Conservation (phyloP, 257 asterid genomes). For the Solanum paucissectum region DNA sequence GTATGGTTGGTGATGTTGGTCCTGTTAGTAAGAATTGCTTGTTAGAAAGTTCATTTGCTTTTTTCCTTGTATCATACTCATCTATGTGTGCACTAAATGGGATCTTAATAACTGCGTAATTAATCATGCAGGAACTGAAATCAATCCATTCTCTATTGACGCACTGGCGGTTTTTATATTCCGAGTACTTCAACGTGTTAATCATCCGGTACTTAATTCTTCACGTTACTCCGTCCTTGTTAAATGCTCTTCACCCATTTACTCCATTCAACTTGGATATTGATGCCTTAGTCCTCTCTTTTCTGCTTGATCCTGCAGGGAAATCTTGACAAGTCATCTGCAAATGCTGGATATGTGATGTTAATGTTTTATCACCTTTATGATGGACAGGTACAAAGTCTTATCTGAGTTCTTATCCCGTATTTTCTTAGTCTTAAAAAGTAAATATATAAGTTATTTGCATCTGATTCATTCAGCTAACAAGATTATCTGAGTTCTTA, state of each 20-base stretch:
- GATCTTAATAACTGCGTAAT: not conserved
- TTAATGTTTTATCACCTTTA: conserved; percentile 88
- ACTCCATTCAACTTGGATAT: not conserved
- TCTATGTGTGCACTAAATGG: not conserved
- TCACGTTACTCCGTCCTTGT: not conserved
- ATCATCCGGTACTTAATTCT: conserved; percentile 72
- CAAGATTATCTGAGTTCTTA: not conserved
- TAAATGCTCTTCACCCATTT: not conserved
- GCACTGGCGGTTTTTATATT: conserved; percentile 83
- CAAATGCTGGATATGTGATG: conserved; percentile 83
- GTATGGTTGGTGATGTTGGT: not conserved
- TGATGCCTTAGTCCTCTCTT: conserved; percentile 7
- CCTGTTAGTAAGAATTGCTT: not conserved
- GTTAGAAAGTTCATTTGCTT: not conserved
- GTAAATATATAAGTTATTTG: not conserved
- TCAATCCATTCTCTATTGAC: conserved; percentile 83
- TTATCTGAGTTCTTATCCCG: not conserved
- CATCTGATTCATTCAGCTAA: not conserved
- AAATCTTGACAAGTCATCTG: conserved; percentile 83
- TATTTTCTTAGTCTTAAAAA: not conserved
- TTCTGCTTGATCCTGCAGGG: conserved; percentile 46
- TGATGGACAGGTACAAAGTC: conserved; percentile 72
- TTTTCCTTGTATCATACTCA: not conserved
- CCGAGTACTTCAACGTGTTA: conserved; percentile 75
- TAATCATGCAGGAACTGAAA: conserved; percentile 61